Percentiles rank a stretch among this genome's conserved stretches.
Conservation (phyloP, 768 basidiomycete species). For the Suillus bovinus region DNA sequence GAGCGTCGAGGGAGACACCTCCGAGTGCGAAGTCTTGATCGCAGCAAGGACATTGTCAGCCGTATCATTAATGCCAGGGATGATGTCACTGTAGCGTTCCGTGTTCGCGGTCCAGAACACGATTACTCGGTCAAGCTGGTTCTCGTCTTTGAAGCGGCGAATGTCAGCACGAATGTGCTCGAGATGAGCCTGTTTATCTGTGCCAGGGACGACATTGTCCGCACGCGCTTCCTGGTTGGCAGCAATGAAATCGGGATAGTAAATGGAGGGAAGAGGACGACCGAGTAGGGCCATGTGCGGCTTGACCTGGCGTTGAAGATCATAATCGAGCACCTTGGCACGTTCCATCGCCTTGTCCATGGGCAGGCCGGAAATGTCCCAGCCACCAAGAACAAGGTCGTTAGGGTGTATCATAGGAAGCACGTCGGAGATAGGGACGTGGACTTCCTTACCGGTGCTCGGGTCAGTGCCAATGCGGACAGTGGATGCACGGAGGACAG, state of each 20-base stretch:
- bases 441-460: constrained; percentile 80
- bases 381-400: constrained; percentile 95
- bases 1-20: constrained; percentile 95
- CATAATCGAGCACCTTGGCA: constrained; percentile 92
- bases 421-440: constrained; percentile 90
- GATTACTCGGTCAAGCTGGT: constrained; percentile 83
- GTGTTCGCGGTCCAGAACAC: constrained; percentile 99
- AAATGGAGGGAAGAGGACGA: constrained; percentile 89
- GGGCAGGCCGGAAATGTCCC: constrained; percentile 89
- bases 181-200: constrained; percentile 87
- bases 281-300: constrained; percentile 81
- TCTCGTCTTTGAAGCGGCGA: constrained; percentile 83
- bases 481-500: constrained; percentile 93
- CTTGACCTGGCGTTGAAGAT: constrained; percentile 93
- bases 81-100: constrained; percentile 94
- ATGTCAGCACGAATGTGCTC: constrained; percentile 93
- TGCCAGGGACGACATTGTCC: constrained; percentile 87
- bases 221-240: constrained; percentile 97
- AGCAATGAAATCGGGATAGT: constrained; percentile 97
- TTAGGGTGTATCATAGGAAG: constrained; percentile 98
- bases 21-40: constrained; percentile 82
- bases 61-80: constrained; percentile 94
- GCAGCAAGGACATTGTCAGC: constrained; percentile 81
- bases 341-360: constrained; percentile 95
- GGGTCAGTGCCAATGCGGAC: constrained; percentile 87